Evolutionary conservation across 140 eudicot genomes (phyloP).

Genomic region (Flaveria floridana): DNA sequence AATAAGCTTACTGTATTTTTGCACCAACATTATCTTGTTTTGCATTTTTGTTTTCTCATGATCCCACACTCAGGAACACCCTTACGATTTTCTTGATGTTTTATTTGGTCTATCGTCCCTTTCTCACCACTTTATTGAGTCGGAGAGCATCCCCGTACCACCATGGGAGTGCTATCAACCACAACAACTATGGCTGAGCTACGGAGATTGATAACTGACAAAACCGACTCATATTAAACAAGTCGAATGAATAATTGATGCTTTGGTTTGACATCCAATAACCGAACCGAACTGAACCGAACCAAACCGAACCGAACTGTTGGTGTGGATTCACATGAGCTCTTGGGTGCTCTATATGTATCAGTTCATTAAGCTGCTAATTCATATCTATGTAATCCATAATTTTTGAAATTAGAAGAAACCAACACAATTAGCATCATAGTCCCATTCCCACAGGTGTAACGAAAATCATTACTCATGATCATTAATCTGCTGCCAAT

Average conservation of each 20-base stretch:
- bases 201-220: neutral
- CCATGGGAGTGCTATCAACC: too few relatives aligned
- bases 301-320: neutral
- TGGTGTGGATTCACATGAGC: neutral
- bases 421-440: too few relatives aligned
- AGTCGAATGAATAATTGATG: neutral
- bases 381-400: too few relatives aligned
- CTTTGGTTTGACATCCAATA: neutral
- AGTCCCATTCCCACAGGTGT: too few relatives aligned
- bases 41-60: neutral
- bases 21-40: neutral
- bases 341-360: neutral
- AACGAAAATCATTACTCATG: too few relatives aligned
- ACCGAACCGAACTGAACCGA: neutral
- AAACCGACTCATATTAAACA: neutral
- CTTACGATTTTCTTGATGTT: too few relatives aligned
- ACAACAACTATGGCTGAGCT: too few relatives aligned
- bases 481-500: too few relatives aligned
- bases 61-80: neutral
- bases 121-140: neutral
- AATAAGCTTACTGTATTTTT: slow-evolving; percentile 1
- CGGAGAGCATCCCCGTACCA: too few relatives aligned
- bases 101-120: neutral
- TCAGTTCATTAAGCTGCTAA: too few relatives aligned
- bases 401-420: too few relatives aligned